These are phyloP conservation scores for Bisporella sp. DNA, from an alignment of 2,329 filamentous ascomycete genomes.

Conservation along the genomic window DNA sequence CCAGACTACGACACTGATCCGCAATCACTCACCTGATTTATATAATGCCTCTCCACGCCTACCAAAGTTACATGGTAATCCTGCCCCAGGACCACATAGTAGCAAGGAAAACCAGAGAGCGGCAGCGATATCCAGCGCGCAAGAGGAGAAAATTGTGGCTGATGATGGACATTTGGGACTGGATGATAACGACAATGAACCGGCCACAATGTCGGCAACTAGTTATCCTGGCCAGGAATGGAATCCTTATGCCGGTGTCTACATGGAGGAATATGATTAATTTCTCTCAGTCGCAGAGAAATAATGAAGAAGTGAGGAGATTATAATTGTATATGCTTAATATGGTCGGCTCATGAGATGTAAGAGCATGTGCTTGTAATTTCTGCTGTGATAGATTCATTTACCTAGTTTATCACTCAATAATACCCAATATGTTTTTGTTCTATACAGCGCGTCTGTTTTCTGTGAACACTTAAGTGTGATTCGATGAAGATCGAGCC, in stretches of 20 bases:
- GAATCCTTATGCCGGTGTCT: neutral
- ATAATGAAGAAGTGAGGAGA: too few species aligned
- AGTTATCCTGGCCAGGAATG: constrained; percentile 67
- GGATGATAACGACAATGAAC: constrained; percentile 12
- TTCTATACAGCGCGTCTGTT: too few species aligned
- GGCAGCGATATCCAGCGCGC: constrained; percentile 13
- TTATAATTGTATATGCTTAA: too few species aligned
- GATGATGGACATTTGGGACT: constrained; percentile 16
- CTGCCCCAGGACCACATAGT: neutral
- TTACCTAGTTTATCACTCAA: too few species aligned
- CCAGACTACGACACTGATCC: constrained; percentile 4
- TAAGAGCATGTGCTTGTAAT: too few species aligned
- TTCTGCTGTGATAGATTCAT: too few species aligned
- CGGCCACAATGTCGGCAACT: constrained; percentile 55
- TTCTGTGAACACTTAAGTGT: too few species aligned
- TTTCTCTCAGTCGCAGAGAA: too few species aligned
- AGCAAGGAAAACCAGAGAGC: constrained; percentile 2
- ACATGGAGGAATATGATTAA: neutral
- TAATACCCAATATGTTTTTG: too few species aligned
- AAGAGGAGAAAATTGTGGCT: constrained; percentile 48
- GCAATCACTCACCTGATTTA: constrained; percentile 23
- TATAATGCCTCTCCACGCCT: constrained; percentile 29
- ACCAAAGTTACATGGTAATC: constrained; percentile 6
- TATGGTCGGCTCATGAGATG: too few species aligned
- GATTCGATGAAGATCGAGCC: too few species aligned